Conservation (phyloP, 345 rosid genomes). For the Populus alba region DNA sequence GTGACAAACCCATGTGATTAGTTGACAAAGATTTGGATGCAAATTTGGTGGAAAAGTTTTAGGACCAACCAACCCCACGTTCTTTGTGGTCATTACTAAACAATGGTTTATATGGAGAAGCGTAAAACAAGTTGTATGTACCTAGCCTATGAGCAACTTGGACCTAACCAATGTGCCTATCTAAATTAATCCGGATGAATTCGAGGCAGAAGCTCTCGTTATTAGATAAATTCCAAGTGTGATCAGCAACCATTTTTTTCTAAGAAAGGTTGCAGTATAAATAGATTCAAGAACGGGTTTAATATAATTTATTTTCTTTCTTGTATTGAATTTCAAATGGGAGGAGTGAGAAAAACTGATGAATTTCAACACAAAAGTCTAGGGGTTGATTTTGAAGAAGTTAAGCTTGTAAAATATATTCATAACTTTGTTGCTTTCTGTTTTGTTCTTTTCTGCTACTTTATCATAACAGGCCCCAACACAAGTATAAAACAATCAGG, state of each 20-base stretch:
- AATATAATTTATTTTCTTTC: too few relatives aligned
- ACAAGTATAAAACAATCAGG: too few relatives aligned
- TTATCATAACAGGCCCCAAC: neutral
- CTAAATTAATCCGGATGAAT: neutral
- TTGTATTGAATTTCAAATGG: neutral
- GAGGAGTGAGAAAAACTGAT: neutral
- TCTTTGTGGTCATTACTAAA: too few relatives aligned
- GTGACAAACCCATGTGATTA: neutral
- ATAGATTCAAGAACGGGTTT: neutral
- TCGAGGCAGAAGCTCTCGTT: neutral
- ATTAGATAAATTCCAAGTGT: neutral
- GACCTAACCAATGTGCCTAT: too few relatives aligned
- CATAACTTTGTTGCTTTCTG: neutral
- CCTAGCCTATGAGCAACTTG: neutral
- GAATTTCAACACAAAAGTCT: neutral
- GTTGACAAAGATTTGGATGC: neutral
- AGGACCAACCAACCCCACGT: too few relatives aligned
- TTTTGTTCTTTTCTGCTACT: neutral
- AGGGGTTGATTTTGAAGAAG: neutral
- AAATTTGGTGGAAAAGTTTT: neutral
- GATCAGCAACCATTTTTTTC: too few relatives aligned
- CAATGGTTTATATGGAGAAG: neutral
- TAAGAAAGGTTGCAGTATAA: neutral
- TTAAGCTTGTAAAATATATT: neutral
- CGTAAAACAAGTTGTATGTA: neutral